Conservation (phyloP, 1,284 basidiomycete genomes). For the Papiliotrema nemorosa region DNA sequence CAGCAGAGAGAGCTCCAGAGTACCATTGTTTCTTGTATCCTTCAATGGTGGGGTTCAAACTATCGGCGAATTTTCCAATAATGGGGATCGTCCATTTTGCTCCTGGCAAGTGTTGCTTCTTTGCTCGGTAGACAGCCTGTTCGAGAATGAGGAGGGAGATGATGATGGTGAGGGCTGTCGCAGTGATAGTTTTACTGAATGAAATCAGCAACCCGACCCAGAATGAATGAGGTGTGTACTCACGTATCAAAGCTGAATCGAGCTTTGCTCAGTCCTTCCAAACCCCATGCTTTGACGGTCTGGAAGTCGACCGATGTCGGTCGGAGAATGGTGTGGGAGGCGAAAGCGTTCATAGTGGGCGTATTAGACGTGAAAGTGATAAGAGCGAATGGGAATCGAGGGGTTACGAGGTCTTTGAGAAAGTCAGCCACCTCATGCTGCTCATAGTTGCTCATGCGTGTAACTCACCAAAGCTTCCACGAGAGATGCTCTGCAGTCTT, state of each 20-base stretch:
- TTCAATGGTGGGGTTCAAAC: slow-evolving; percentile 80
- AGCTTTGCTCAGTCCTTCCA: slow-evolving; percentile 38
- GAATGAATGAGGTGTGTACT: slow-evolving; percentile 13
- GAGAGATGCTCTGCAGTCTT: too few species aligned
- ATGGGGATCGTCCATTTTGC: slow-evolving; percentile 86
- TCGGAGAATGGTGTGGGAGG: slow-evolving; percentile 38
- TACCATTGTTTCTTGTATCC: slow-evolving; percentile 86
- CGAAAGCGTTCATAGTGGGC: slow-evolving; percentile 11
- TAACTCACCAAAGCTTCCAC: too few species aligned
- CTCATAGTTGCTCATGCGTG: too few species aligned
- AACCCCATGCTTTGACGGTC: slow-evolving; percentile 37
- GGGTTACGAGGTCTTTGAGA: background rate
- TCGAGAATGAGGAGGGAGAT: slow-evolving; percentile 47
- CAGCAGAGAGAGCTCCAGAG: slow-evolving; percentile 73
- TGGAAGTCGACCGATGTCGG: slow-evolving; percentile 40
- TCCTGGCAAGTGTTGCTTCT: slow-evolving; percentile 83
- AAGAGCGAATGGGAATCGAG: background rate
- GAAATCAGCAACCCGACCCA: background rate
- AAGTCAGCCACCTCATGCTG: too few species aligned
- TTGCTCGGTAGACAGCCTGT: slow-evolving; percentile 78
- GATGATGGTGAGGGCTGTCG: slow-evolving; percentile 42
- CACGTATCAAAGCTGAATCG: slow-evolving; percentile 43
- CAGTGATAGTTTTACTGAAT: slow-evolving; percentile 43
- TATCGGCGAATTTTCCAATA: slow-evolving; percentile 89
- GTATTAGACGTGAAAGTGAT: too few species aligned